These are phyloP conservation scores for Aspergillus fumigatiaffinis DNA, from an alignment of 2,329 filamentous ascomycete species.

Conservation along the genomic window DNA sequence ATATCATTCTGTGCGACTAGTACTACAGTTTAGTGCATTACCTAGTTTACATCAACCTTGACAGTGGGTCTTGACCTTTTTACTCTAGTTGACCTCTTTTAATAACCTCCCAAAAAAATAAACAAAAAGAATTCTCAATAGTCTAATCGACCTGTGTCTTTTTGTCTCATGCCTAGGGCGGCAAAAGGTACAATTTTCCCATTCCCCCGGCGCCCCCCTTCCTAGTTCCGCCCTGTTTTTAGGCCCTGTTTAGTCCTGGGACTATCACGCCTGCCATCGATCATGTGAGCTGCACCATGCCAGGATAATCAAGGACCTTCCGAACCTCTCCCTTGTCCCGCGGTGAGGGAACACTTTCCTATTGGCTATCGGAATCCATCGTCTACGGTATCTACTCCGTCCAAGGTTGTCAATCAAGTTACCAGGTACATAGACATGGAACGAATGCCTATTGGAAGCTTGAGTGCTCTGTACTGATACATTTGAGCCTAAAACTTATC, in stretches of 20 bases:
- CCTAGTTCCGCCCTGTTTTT: slow-evolving; percentile 2
- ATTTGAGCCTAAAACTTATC: background rate
- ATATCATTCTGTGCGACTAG: slow-evolving; percentile 14
- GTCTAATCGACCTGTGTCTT: slow-evolving; percentile 1
- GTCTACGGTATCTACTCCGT: background rate
- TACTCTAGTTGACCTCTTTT: background rate
- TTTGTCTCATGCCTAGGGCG: background rate
- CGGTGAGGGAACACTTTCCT: slow-evolving; percentile 9
- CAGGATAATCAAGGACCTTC: slow-evolving; percentile 16
- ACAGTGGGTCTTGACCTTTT: background rate
- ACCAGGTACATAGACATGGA: background rate
- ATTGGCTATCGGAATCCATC: slow-evolving; percentile 6
- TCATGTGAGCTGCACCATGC: slow-evolving; percentile 18
- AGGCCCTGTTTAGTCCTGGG: slow-evolving; percentile 1
- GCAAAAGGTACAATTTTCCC: background rate
- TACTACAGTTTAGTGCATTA: background rate
- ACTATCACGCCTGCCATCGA: background rate
- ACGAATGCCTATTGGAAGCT: background rate
- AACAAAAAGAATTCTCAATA: too few relatives aligned
- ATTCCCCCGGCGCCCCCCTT: background rate
- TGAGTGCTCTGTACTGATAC: background rate
- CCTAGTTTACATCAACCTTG: background rate
- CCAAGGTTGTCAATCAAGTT: slow-evolving; percentile 5
- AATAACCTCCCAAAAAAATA: background rate
- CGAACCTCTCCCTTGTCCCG: slow-evolving; percentile 3